A percentile compares a stretch with the other conserved stretches of the same genome.
Conservation (phyloP, 495 filamentous ascomycete genomes). For the Penicillium flavigenum region DNA sequence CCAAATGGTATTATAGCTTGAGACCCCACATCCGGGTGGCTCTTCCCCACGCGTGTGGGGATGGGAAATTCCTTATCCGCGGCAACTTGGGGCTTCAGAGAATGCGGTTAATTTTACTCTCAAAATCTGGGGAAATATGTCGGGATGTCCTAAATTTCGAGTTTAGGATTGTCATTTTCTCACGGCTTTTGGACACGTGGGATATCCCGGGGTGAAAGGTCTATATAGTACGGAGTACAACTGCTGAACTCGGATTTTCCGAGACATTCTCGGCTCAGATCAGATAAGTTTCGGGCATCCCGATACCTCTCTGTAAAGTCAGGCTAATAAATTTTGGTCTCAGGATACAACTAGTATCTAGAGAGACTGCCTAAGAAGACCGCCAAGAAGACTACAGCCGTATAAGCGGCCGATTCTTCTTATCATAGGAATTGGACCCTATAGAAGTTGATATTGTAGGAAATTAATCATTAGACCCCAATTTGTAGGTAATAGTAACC, state of each 20-base stretch:
- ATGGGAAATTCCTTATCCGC: constrained; percentile 30
- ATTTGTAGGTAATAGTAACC: too few relatives aligned
- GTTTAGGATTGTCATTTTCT: background rate
- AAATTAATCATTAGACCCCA: too few relatives aligned
- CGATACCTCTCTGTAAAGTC: too few relatives aligned
- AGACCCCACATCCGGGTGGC: constrained; percentile 22
- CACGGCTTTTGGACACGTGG: background rate
- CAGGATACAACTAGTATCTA: too few relatives aligned
- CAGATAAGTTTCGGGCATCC: too few relatives aligned
- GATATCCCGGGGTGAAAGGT: background rate
- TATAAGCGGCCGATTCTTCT: too few relatives aligned
- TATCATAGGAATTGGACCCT: too few relatives aligned
- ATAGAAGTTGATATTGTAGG: too few relatives aligned
- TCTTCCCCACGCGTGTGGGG: constrained; percentile 31
- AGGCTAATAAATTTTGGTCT: too few relatives aligned
- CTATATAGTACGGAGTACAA: too few relatives aligned
- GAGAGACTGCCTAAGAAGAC: too few relatives aligned
- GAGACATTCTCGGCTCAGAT: constrained; percentile 11
- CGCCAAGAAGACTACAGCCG: too few relatives aligned
- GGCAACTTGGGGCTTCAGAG: constrained; percentile 3
- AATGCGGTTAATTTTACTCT: constrained; percentile 3
- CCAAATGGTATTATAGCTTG: constrained; percentile 17
- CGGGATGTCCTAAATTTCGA: background rate
- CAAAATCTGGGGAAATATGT: background rate
- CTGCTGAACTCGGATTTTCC: constrained; percentile 24